phyloP scores from a whole-genome alignment of 2,329 filamentous ascomycete species.

The Colletotrichum cuscutae region DNA sequence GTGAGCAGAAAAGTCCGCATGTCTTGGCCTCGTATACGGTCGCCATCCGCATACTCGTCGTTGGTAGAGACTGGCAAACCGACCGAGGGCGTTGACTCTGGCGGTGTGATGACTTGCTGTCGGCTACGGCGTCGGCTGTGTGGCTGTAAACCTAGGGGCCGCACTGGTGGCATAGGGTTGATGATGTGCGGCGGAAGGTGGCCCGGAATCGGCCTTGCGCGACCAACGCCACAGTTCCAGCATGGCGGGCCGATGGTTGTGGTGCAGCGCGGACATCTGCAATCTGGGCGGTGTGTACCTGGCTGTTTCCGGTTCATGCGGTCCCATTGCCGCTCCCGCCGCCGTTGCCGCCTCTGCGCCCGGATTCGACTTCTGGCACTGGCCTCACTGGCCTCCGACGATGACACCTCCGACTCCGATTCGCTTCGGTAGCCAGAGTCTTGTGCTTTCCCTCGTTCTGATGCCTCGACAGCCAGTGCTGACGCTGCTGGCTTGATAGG shows the following conservation, averaged over 20 bases:
- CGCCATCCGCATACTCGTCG: conserved; percentile 37
- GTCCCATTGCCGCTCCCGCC: conserved; percentile 49
- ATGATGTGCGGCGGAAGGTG: conserved; percentile 37
- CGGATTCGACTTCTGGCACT: conserved; percentile 47
- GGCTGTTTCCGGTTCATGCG: conserved; percentile 54
- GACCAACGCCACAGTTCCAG: conserved; percentile 52
- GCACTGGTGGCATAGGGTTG: conserved; percentile 22
- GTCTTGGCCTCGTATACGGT: conserved; percentile 56
- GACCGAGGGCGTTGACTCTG: conserved; percentile 25
- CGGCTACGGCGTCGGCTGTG: conserved; percentile 32
- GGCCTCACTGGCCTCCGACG: conserved; percentile 48
- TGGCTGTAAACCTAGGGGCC: conserved; percentile 17
- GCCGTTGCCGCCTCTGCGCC: conserved; percentile 46
- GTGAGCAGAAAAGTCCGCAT: conserved; percentile 58
- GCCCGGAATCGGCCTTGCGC: conserved; percentile 42
- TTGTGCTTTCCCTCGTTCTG: conserved; percentile 56
- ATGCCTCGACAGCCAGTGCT: conserved; percentile 49
- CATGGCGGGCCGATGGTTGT: conserved; percentile 48
- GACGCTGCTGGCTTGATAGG: conserved; percentile 56
- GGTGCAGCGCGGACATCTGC: conserved; percentile 54
- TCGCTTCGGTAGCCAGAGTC: conserved; percentile 44
- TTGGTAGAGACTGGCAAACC: conserved; percentile 26
- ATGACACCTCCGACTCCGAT: conserved; percentile 46
- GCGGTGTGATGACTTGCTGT: conserved; percentile 29
- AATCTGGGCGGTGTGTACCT: conserved; percentile 56